These are phyloP conservation scores for Xylaria telfairii DNA, from an alignment of 495 filamentous ascomycete species.

Conservation along the genomic window DNA sequence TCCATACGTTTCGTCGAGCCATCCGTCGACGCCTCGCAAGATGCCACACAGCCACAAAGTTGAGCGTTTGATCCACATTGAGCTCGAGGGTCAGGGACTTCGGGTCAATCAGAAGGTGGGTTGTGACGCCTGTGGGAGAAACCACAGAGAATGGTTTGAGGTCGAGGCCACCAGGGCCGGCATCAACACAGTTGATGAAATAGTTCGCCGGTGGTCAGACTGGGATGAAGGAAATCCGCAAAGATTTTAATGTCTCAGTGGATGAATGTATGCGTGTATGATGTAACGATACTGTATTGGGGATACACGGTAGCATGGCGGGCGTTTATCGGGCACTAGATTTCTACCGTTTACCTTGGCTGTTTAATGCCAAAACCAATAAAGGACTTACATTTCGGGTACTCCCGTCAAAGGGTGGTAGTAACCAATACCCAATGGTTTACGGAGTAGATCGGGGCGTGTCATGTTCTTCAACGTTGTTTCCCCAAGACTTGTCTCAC, in stretches of 20 bases:
- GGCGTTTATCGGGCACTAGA: not conserved
- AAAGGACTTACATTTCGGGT: not conserved
- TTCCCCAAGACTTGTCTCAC: not conserved
- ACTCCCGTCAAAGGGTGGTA: not conserved
- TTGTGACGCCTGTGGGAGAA: constrained; percentile 81
- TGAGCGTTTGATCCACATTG: constrained; percentile 88
- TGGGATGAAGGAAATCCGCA: constrained; percentile 63
- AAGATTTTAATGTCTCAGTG: constrained; percentile 7
- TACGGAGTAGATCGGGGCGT: not conserved
- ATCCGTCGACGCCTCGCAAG: constrained; percentile 58
- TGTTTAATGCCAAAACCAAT: not conserved
- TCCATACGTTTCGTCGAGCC: constrained; percentile 71
- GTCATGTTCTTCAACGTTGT: not conserved
- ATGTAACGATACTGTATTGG: constrained; percentile 18
- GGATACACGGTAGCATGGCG: not conserved
- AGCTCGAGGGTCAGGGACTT: constrained; percentile 73
- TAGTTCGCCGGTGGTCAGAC: constrained; percentile 82
- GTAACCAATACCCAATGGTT: not conserved
- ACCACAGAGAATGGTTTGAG: constrained; percentile 97
- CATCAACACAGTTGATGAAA: constrained; percentile 78
- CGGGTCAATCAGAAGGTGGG: constrained; percentile 59
- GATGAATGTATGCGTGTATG: constrained; percentile 5
- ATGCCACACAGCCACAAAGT: constrained; percentile 88
- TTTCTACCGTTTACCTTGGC: not conserved
- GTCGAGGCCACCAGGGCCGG: constrained; percentile 76